phyloP scores from a whole-genome alignment of 129 eudicot genomes.

The Saussurea involucrata region DNA sequence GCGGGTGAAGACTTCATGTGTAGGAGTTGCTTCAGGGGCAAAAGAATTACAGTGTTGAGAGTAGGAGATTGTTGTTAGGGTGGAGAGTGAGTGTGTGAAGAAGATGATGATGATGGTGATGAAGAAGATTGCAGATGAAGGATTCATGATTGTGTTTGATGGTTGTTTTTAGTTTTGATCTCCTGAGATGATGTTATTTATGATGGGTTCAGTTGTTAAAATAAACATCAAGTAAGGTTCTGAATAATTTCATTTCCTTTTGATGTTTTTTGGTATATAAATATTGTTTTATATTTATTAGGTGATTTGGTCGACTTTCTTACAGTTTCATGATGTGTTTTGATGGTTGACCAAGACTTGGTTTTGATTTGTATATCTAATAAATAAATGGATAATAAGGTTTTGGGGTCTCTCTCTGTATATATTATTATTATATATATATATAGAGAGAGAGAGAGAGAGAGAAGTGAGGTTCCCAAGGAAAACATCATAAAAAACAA shows the following conservation, averaged over 20 bases:
- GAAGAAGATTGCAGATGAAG: not conserved
- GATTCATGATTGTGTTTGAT: conserved; percentile 28
- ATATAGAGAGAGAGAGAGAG: too few relatives aligned
- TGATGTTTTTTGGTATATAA: not conserved
- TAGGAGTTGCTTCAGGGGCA: conserved; percentile 49
- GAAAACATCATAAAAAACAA: too few relatives aligned
- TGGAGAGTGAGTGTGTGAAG: conserved; percentile 6
- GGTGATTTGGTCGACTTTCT: not conserved
- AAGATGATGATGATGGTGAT: conserved; percentile 21
- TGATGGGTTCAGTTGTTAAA: not conserved
- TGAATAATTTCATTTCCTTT: not conserved
- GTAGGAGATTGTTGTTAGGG: conserved; percentile 37
- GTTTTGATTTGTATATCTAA: not conserved
- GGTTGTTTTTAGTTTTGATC: conserved; percentile 18
- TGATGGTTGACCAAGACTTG: not conserved
- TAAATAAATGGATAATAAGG: too few relatives aligned
- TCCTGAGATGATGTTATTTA: not conserved
- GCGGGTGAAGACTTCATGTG: conserved; percentile 9
- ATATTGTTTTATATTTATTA: not conserved
- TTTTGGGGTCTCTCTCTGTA: too few relatives aligned
- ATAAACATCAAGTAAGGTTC: not conserved
- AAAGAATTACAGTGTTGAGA: conserved; percentile 43
- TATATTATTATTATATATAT: too few relatives aligned
- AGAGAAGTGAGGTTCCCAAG: too few relatives aligned
- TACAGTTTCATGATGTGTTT: not conserved